Conservation (phyloP, 2,329 filamentous ascomycete genomes). For the Paraphaeosphaeria sporulosa region DNA sequence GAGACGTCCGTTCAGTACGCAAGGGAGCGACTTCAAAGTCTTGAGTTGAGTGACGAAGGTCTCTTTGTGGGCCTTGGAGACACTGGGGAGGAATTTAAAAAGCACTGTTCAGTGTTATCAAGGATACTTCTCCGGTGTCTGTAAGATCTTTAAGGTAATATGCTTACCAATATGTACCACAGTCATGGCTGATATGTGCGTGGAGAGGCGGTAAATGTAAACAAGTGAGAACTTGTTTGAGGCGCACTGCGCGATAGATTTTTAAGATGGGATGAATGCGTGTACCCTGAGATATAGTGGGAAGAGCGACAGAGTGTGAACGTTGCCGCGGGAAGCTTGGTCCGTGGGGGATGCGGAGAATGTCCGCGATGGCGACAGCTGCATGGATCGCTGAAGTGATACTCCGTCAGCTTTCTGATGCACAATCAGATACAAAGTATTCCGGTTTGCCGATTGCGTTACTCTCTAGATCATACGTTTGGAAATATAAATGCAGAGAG, state of each 20-base stretch:
- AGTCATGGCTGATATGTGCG: constrained; percentile 2
- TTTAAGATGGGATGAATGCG: not conserved
- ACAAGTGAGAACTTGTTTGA: not conserved
- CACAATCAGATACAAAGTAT: not conserved
- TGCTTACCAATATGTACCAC: not conserved
- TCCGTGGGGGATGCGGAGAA: constrained; percentile 2
- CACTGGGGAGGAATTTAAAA: constrained; percentile 28
- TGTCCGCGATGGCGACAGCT: not conserved
- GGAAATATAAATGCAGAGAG: too few species aligned
- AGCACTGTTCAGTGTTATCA: constrained; percentile 14
- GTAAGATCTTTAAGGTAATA: not conserved
- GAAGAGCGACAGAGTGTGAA: not conserved
- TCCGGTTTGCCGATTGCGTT: not conserved
- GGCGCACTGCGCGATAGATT: not conserved
- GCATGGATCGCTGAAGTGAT: not conserved
- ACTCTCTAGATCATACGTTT: too few species aligned
- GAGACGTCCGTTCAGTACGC: constrained; percentile 58
- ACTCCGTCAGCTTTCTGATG: not conserved
- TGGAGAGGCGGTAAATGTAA: too few species aligned
- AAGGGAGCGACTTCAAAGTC: constrained; percentile 57
- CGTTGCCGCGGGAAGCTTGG: not conserved
- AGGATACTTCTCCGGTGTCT: not conserved
- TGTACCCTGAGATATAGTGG: too few species aligned
- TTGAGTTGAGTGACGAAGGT: constrained; percentile 59
- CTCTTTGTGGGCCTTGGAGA: constrained; percentile 53